Evolutionary conservation across 2,329 filamentous ascomycete species (phyloP).

Genomic region (Penicillium occitanis): DNA sequence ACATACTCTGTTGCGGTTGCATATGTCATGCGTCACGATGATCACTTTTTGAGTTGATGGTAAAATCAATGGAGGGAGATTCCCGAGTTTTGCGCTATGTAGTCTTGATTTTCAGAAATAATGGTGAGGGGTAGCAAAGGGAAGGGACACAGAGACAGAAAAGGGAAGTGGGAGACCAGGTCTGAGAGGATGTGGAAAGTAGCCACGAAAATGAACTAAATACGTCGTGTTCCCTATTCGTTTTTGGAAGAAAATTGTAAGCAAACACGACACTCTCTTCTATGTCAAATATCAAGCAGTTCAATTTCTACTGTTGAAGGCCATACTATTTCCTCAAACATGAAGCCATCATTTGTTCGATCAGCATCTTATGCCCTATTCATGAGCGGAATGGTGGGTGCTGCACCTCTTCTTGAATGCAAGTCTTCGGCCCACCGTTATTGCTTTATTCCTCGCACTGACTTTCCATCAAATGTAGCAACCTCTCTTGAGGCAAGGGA

Average conservation of each 20-base stretch:
- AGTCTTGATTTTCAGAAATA: background rate
- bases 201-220: too few species aligned
- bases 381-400: background rate
- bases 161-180: too few species aligned
- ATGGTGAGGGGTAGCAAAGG: too few species aligned
- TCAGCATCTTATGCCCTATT: background rate
- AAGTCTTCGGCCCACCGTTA: background rate
- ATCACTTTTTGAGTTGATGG: too few species aligned
- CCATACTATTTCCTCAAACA: background rate
- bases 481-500: background rate
- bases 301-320: background rate
- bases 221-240: too few species aligned
- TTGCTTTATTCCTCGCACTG: background rate
- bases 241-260: too few species aligned
- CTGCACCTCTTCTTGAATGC: background rate
- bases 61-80: background rate
- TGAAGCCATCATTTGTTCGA: conserved; percentile 1
- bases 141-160: too few species aligned
- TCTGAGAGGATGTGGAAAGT: too few species aligned
- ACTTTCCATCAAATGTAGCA: background rate
- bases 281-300: too few species aligned
- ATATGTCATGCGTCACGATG: background rate
- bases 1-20: background rate
- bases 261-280: background rate
- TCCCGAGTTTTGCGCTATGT: background rate